Evolutionary conservation across 1,284 basidiomycete species (phyloP).

Genomic region (Apiotrichum porosum): DNA sequence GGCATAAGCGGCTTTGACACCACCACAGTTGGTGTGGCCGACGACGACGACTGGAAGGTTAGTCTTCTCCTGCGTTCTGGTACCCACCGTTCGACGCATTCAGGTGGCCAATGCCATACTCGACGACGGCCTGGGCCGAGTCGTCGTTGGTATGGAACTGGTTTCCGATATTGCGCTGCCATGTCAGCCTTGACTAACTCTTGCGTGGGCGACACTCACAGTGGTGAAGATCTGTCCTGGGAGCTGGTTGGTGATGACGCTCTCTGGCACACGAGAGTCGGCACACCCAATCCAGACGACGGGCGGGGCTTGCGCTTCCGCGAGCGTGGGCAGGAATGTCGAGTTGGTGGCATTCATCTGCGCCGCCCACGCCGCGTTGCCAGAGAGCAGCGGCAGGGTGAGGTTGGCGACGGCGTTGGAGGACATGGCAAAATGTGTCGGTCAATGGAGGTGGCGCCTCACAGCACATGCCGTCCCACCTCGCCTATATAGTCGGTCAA

Average conservation of each 20-base stretch:
- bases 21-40: conserved; percentile 77
- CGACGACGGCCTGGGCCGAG: conserved; percentile 69
- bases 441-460: too few relatives aligned
- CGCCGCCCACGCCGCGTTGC: conserved; percentile 38
- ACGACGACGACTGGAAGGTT: conserved; percentile 65
- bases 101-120: conserved; percentile 72
- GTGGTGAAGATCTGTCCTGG: conserved; percentile 68
- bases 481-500: too few relatives aligned
- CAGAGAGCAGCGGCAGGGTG: conserved; percentile 19
- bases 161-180: conserved; percentile 20
- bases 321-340: conserved; percentile 29
- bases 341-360: conserved; percentile 26
- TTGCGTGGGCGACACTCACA: conserved; percentile 21
- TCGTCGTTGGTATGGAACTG: conserved; percentile 69
- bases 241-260: conserved; percentile 39
- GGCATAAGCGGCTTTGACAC: conserved; percentile 59
- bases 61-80: conserved; percentile 2
- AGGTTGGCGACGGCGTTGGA: conserved; percentile 6
- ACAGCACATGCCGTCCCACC: too few relatives aligned
- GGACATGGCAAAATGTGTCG: too few relatives aligned
- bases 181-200: background rate
- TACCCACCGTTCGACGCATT: conserved; percentile 71
- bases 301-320: conserved; percentile 41
- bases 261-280: conserved; percentile 48
- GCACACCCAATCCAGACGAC: conserved; percentile 48